Percentiles rank a stretch among this genome's conserved stretches.
These are phyloP conservation scores for Lentinula aciculospora DNA, from an alignment of 768 basidiomycete species.

Conservation along the genomic window DNA sequence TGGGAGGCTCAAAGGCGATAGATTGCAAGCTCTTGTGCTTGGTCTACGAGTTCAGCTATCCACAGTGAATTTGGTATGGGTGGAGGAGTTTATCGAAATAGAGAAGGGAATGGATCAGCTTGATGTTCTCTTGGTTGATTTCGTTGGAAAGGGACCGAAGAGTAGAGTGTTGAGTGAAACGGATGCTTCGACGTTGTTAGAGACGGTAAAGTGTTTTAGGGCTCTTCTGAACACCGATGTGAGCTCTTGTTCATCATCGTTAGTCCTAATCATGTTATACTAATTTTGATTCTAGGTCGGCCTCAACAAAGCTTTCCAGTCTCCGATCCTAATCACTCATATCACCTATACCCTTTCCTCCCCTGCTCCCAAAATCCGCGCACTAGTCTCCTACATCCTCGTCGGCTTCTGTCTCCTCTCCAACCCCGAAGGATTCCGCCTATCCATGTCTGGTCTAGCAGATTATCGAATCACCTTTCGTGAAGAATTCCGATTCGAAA, in stretches of 20 bases:
- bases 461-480: slow-evolving; percentile 70
- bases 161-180: slow-evolving; percentile 53
- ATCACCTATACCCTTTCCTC: slow-evolving; percentile 67
- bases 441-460: slow-evolving; percentile 72
- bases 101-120: slow-evolving; percentile 66
- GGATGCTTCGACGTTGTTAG: slow-evolving; percentile 63
- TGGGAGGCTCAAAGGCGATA: slow-evolving; percentile 48
- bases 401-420: slow-evolving; percentile 81
- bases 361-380: slow-evolving; percentile 62
- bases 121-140: slow-evolving; percentile 45
- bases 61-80: slow-evolving; percentile 74
- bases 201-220: slow-evolving; percentile 74
- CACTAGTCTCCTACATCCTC: slow-evolving; percentile 69
- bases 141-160: slow-evolving; percentile 69
- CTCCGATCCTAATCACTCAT: slow-evolving; percentile 62
- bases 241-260: slow-evolving; percentile 18
- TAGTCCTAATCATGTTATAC: slow-evolving; percentile 8
- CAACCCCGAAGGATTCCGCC: slow-evolving; percentile 60
- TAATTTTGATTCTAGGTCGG: slow-evolving; percentile 46
- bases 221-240: slow-evolving; percentile 85
- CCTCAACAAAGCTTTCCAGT: slow-evolving; percentile 59
- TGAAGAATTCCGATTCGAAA: slow-evolving; percentile 78
- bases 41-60: slow-evolving; percentile 82
- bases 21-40: slow-evolving; percentile 72
- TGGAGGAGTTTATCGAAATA: slow-evolving; percentile 65